Evolutionary conservation across 495 filamentous ascomycete species (phyloP).

Genomic region (Aspergillus nidulans): DNA sequence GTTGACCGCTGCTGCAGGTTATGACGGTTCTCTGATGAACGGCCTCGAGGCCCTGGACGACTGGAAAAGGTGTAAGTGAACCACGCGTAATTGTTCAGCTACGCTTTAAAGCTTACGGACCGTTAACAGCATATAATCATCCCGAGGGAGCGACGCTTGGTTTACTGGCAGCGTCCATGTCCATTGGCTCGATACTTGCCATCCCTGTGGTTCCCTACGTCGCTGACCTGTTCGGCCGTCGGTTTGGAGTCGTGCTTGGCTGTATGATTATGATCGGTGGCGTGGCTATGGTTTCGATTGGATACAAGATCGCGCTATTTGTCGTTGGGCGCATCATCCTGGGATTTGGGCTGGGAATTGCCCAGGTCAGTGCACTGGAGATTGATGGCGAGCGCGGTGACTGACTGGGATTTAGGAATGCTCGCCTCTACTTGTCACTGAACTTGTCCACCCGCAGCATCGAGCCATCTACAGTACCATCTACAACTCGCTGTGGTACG

Average conservation of each 20-base stretch:
- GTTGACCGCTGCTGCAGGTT: background rate
- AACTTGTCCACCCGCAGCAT: conserved; percentile 6
- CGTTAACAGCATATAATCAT: background rate
- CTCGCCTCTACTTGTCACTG: conserved; percentile 1
- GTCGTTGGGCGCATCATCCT: conserved; percentile 6
- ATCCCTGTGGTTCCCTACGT: conserved; percentile 8
- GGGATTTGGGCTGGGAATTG: conserved; percentile 7
- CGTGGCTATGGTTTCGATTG: conserved; percentile 2
- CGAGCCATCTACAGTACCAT: conserved; percentile 6
- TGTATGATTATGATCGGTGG: conserved; percentile 4
- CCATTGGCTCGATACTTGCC: conserved; percentile 2
- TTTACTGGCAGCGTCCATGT: conserved; percentile 3
- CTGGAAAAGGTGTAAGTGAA: conserved; percentile 1
- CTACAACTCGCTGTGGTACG: conserved; percentile 10
- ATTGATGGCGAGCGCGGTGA: background rate
- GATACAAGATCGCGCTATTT: conserved; percentile 5
- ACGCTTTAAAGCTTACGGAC: background rate
- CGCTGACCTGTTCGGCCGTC: background rate
- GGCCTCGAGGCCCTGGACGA: background rate
- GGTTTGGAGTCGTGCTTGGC: background rate
- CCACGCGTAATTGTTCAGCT: background rate
- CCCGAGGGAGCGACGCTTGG: background rate
- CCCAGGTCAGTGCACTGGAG: background rate
- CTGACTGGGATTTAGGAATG: background rate
- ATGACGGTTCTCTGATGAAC: conserved; percentile 10